A percentile compares a stretch with the other conserved stretches of the same genome.
These are phyloP conservation scores for Zanthoxylum bungeanum DNA, from an alignment of 345 rosid genomes.

Conservation along the genomic window DNA sequence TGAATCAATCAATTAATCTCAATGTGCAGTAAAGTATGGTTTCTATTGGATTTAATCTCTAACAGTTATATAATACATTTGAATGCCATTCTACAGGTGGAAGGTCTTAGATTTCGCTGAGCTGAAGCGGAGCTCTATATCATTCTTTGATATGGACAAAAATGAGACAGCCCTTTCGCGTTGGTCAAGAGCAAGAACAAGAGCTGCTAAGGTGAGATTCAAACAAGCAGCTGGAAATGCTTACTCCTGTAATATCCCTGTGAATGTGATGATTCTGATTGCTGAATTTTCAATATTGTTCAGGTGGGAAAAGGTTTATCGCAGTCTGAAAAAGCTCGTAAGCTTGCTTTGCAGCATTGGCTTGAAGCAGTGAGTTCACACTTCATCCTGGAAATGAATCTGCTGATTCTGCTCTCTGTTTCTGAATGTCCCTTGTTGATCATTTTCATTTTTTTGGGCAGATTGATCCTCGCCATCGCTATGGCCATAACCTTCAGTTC, in stretches of 20 bases:
- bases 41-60: background rate
- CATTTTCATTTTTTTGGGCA: slow-evolving; percentile 24
- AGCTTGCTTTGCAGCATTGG: slow-evolving; percentile 95
- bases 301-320: slow-evolving; percentile 94
- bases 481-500: slow-evolving; percentile 93
- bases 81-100: slow-evolving; percentile 54
- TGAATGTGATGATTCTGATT: background rate
- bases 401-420: background rate
- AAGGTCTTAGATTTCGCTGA: slow-evolving; percentile 88
- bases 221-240: slow-evolving; percentile 1
- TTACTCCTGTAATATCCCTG: background rate
- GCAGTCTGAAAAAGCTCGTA: slow-evolving; percentile 75
- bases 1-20: slow-evolving; percentile 7
- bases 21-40: background rate
- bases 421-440: slow-evolving; percentile 14
- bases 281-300: background rate
- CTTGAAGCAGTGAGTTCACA: slow-evolving; percentile 80
- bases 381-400: background rate
- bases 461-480: slow-evolving; percentile 97
- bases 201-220: slow-evolving; percentile 74
- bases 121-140: slow-evolving; percentile 84
- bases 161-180: slow-evolving; percentile 83
- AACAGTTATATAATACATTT: background rate
- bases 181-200: slow-evolving; percentile 86
- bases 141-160: slow-evolving; percentile 79